Evolutionary conservation across 495 filamentous ascomycete genomes (phyloP).

Genomic region (Paragyromitra xinjiangensis): DNA sequence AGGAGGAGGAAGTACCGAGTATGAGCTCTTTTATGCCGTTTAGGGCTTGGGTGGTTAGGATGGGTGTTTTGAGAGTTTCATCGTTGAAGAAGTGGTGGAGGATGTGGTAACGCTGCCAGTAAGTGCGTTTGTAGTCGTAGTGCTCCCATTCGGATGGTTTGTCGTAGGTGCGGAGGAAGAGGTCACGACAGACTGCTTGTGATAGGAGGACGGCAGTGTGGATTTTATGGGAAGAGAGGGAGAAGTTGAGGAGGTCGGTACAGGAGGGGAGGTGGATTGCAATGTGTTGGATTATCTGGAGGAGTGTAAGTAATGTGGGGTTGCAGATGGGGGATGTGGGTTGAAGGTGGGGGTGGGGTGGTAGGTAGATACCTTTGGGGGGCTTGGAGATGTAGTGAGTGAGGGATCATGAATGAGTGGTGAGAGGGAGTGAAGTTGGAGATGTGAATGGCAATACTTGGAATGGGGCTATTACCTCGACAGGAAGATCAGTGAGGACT

Average conservation of each 20-base stretch:
- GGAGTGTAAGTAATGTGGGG: neutral
- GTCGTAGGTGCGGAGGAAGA: slow-evolving; percentile 37
- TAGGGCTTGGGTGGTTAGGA: neutral
- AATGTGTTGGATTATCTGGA: slow-evolving; percentile 45
- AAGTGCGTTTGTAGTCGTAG: slow-evolving; percentile 31
- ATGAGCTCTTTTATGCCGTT: slow-evolving; percentile 24
- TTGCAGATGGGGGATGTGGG: neutral
- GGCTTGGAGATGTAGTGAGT: neutral
- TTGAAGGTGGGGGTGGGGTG: neutral
- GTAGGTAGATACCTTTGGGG: neutral
- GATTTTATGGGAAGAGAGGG: slow-evolving; percentile 11
- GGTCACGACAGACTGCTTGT: slow-evolving; percentile 33
- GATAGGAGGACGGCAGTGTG: slow-evolving; percentile 11
- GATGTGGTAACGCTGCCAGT: slow-evolving; percentile 7
- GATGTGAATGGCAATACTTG: neutral
- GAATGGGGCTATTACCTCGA: slow-evolving; percentile 36
- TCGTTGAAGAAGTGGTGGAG: slow-evolving; percentile 13
- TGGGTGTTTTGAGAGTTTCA: neutral
- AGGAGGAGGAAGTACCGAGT: slow-evolving; percentile 7
- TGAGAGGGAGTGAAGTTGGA: neutral
- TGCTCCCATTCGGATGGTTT: slow-evolving; percentile 4
- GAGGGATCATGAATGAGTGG: neutral
- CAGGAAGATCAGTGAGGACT: slow-evolving; percentile 25
- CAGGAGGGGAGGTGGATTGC: slow-evolving; percentile 23
- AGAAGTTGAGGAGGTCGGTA: slow-evolving; percentile 35